Base-by-base conservation (phyloP, 371 early-diverging fungal genomes). In the Mucor piriformis region DNA sequence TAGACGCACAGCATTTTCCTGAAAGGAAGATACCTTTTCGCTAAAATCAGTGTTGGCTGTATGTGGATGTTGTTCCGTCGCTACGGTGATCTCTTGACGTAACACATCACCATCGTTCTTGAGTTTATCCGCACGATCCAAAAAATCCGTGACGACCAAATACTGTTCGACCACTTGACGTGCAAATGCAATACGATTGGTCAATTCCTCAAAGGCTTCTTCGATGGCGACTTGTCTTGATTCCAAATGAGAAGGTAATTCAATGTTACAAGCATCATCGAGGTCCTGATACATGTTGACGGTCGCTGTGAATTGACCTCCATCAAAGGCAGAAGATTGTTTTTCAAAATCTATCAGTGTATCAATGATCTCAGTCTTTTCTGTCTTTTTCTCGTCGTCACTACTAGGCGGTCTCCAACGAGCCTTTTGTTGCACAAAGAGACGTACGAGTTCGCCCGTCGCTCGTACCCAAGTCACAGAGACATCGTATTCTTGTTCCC, bases 241-340 rank as follows among this genome's bases (percentile, higher is more conserved):
- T 37, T 81, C 72, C 15, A 83, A 47, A 61, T 76, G 75, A 10
- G 51, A 64, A 0, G 83, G 78, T 10, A 81, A 40, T 23, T 74
- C 77, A 7, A 66, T 50, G 24, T 74, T 66, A 29, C 72, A 66
- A 6, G 67, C 52, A 47, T 83, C 77, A 29, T 80, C 75, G 43
- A 83, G 55, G 29, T 76, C 82, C 48, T 83, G 81, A 50, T 76
- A 81, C 24, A 65, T 38, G 21, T 80, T 67, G 33, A 73, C 64
- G 0, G 77, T 69, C 1, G 50, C 64, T 10, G 79, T 72, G 24
- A 78, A 80, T 18, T 66, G 70, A 4, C 63, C 70, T 51, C 73
- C 62, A 51, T 81, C 76, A 51, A 74, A 83, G 3, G 64, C 67
- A 1, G 67, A 34, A 1, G 69, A 50, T 7, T 62, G 47, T 35